Conservation (phyloP, 73 alveolate species). For the Tetrahymena thermophila region DNA sequence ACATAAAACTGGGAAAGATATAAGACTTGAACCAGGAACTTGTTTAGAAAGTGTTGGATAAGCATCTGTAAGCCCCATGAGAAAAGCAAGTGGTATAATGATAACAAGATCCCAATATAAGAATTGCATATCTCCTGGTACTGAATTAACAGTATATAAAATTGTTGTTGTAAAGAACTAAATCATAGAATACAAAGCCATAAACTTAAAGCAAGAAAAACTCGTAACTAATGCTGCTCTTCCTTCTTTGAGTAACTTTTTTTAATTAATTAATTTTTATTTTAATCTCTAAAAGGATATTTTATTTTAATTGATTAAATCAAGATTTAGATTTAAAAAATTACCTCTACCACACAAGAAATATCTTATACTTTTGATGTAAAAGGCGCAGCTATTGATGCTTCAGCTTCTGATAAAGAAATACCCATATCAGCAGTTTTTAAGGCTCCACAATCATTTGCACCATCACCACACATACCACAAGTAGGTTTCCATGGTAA, state of each 20-base stretch:
- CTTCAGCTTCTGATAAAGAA: constrained; percentile 76
- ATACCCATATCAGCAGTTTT: constrained; percentile 84
- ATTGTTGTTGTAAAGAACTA: constrained; percentile 78
- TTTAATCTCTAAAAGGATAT: not conserved
- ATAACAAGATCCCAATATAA: constrained; percentile 79
- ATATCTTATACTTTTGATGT: constrained; percentile 71
- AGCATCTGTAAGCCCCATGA: constrained; percentile 90
- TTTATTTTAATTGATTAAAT: not conserved
- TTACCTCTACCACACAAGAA: constrained; percentile 59
- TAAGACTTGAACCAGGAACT: constrained; percentile 28
- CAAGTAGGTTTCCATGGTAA: constrained; percentile 49
- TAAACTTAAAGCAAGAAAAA: constrained; percentile 86
- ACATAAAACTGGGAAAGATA: constrained; percentile 15
- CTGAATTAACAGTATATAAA: constrained; percentile 61
- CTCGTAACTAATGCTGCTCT: constrained; percentile 89
- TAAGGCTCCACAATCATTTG: too few relatives aligned
- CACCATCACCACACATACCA: constrained; percentile 92
- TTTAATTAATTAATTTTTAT: too few relatives aligned
- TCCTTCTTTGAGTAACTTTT: constrained; percentile 49
- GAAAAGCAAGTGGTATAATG: constrained; percentile 80
- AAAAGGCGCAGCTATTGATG: constrained; percentile 94
- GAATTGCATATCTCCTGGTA: constrained; percentile 81
- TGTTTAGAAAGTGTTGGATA: constrained; percentile 37
- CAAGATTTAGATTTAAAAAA: not conserved
- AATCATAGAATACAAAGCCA: constrained; percentile 89